Evolutionary conservation across 192 early-diverging fungal species (phyloP).

Genomic region (Coemansia sp.): DNA sequence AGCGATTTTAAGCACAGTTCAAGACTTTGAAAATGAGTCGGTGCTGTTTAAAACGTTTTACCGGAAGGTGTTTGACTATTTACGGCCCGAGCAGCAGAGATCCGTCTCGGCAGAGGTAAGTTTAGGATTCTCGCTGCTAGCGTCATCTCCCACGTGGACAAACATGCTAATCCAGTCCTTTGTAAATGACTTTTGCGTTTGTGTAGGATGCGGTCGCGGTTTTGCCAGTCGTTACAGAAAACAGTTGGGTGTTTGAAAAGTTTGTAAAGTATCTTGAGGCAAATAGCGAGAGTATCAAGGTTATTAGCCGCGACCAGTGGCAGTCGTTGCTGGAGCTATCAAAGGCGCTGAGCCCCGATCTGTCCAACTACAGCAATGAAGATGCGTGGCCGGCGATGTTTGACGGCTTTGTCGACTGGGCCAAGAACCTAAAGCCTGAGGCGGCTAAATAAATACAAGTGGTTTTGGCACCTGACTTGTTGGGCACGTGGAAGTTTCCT

Average conservation of each 20-base stretch:
- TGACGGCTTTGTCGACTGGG: slow-evolving; percentile 49
- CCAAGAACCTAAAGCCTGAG: background rate
- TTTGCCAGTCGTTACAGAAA: slow-evolving; percentile 24
- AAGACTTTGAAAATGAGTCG: slow-evolving; percentile 9
- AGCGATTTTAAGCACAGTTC: slow-evolving; percentile 6
- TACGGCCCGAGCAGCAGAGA: slow-evolving; percentile 28
- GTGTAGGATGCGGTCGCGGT: slow-evolving; percentile 32
- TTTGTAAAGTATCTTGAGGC: slow-evolving; percentile 41
- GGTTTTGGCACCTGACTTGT: slow-evolving; percentile 6
- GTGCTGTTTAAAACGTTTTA: slow-evolving; percentile 35
- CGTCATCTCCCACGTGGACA: background rate
- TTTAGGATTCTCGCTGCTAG: background rate
- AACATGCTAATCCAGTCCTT: background rate
- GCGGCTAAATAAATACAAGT: background rate
- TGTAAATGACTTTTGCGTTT: slow-evolving; percentile 4
- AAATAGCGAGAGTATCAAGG: slow-evolving; percentile 21
- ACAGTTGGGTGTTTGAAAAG: slow-evolving; percentile 28
- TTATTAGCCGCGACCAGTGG: slow-evolving; percentile 50
- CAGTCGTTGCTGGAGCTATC: slow-evolving; percentile 44
- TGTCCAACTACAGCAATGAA: slow-evolving; percentile 42
- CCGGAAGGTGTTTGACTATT: slow-evolving; percentile 31
- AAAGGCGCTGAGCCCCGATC: slow-evolving; percentile 10
- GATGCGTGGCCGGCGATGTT: slow-evolving; percentile 51
- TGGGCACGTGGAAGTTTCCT: slow-evolving; percentile 11
- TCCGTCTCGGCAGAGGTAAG: slow-evolving; percentile 30